Percentiles rank a stretch among this genome's conserved stretches.
Evolutionary conservation across 257 asterid species (phyloP).

Genomic region (Lycium barbarum): DNA sequence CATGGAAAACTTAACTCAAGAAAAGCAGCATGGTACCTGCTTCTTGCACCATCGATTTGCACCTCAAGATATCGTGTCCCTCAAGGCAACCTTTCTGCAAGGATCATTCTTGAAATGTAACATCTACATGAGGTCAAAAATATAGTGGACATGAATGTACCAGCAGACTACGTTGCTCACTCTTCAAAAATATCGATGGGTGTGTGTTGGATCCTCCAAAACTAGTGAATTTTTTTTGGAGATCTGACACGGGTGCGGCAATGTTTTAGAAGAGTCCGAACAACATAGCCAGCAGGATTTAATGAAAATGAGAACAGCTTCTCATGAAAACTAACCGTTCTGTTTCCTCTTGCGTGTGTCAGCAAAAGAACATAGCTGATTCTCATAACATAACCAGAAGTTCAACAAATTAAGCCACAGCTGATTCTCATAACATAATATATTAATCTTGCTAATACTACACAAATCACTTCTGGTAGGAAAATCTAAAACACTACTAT

Average conservation of each 20-base stretch:
- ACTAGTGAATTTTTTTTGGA: no score
- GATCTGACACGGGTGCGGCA: no score
- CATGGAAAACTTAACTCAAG: neutral
- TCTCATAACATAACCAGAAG: slow-evolving; percentile 10
- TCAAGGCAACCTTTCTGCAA: neutral
- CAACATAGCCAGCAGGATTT: neutral
- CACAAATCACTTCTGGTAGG: neutral
- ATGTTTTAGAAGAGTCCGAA: no score
- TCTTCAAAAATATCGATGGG: no score
- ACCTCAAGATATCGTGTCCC: neutral
- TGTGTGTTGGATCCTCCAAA: no score
- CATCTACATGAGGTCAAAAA: neutral
- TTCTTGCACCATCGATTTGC: neutral
- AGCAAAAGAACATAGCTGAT: slow-evolving; percentile 17
- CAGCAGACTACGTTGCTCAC: neutral
- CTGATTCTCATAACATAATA: neutral
- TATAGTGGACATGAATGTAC: neutral
- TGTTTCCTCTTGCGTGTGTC: neutral
- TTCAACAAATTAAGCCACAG: neutral
- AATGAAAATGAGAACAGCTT: neutral
- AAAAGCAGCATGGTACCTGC: neutral
- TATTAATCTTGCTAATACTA: neutral
- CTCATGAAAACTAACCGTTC: neutral
- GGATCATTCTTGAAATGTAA: neutral
- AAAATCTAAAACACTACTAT: neutral